Evolutionary conservation across 768 basidiomycete genomes (phyloP), one percentile per base, ranked within the genome.

Genomic region (Rhodotorula taiwanensis): DNA sequence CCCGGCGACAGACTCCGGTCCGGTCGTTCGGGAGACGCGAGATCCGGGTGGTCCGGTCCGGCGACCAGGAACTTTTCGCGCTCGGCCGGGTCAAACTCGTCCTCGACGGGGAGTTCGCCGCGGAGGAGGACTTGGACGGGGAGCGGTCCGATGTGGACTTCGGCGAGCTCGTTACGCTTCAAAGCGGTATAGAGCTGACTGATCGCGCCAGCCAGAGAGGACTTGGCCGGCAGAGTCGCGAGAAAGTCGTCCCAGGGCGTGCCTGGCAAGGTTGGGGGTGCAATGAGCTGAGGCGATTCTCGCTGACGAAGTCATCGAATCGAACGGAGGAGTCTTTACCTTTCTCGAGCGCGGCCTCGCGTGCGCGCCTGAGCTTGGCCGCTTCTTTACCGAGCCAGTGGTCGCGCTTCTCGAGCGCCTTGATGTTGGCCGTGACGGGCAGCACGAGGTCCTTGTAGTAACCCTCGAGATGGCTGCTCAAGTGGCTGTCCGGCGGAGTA

Each of bases 371-470:
- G 23, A 97, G 79, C 18, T 77, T 75, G 58, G 88, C 87, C 36
- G 87, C 88, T 73, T 97, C 86, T 48, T 76, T 75, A 65, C 91
- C 89, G 2, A 99, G 87, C 75, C 87, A 97, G 72, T 87, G 86
- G 36, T 84, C 84, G 55, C 86, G 76, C 7, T 89, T 86, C 76
- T 99, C 94, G 73, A 95, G 86, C 73, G 90, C 88, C 70, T 86
- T 93, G 48, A 97, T 79, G 14, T 93, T 90, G 10, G 94, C 95
- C 4, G 93, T 90, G 11, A 73, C 23, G 43, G 72, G 69, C 2
- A 73, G 27, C 15, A 72, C 53, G 21, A 70, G 59, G 56, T 70
- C 65, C 51, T 66, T 65, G 65, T 73, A 72, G 62, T 60, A 73
- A 3, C 70, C 67, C 27, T 71, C 69, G 51, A 73, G 64, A 36